Evolutionary conservation across 106 monocot genomes (phyloP), one percentile per base, ranked within the genome.

Genomic region (Amphibolis antarctica): DNA sequence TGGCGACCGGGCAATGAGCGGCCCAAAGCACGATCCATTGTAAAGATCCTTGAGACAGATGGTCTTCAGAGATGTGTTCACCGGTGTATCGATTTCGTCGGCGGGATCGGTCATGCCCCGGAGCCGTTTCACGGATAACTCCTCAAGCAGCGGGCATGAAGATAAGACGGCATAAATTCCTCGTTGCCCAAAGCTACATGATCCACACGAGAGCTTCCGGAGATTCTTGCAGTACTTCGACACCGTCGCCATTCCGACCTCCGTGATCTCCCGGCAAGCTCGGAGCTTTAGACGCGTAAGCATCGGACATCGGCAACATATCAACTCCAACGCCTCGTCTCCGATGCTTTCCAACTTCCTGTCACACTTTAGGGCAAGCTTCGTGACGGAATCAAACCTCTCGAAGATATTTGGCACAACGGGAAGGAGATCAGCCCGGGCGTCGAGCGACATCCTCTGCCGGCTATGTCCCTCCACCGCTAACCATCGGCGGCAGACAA

Each of bases 401-500:
- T 44, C 56, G 65, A 86, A 72, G 30, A 92, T 67, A 11, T 67
- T 20, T 12, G 76, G 73, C 0, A 67, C n/a, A n/a, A n/a, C n/a
- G n/a, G n/a, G n/a, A n/a, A n/a, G n/a, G n/a, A n/a, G n/a, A n/a
- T n/a, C n/a, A n/a, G n/a, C n/a, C n/a, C n/a, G n/a, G n/a, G n/a
- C 77, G 59, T 86, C 76, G n/a, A 92, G 74, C 25, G 83, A 84
- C 46, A 91, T 65, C 21, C 83, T 70, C 29, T 81, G 76, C 24
- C 86, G 78, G 74, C 64, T 76, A 68, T 72, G 74, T 21, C 81
- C 86, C 44, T 92, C 91, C 26, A 83, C 72, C 11, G 14, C 25
- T n/a, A 77, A 67, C 91, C 91, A 92, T 5, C 86, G 74, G 27
- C 74, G 77, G 70, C 86, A 91, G 28, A 91, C 91, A 7, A 91